Percentiles rank a stretch among this genome's conserved stretches.
phyloP scores from a whole-genome alignment of 2,329 filamentous ascomycete genomes.

The Fusarium sp. region DNA sequence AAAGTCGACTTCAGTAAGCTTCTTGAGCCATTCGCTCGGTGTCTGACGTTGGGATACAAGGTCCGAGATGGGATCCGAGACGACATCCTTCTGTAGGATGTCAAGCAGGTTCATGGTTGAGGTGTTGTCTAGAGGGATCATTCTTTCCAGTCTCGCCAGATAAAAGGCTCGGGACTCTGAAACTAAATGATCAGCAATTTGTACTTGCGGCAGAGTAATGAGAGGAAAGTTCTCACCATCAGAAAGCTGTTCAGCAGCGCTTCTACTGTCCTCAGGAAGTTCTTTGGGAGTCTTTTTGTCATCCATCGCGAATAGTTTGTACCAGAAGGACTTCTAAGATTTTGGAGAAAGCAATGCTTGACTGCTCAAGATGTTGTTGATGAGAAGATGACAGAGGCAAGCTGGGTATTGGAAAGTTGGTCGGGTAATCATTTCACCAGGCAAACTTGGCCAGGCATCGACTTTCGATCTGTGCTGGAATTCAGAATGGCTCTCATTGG shows the following conservation, averaged over 20 bases:
- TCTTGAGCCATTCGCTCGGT: too few relatives aligned
- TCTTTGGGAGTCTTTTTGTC: neutral
- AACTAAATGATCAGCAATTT: too few relatives aligned
- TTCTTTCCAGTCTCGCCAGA: too few relatives aligned
- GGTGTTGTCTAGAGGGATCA: too few relatives aligned
- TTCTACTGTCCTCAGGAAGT: neutral
- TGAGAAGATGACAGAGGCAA: neutral
- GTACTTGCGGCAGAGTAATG: neutral
- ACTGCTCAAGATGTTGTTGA: neutral
- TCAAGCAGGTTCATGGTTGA: too few relatives aligned
- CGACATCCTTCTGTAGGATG: too few relatives aligned
- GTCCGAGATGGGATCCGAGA: too few relatives aligned
- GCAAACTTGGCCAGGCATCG: neutral
- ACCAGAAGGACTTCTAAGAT: neutral
- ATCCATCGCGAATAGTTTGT: neutral
- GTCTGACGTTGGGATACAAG: too few relatives aligned
- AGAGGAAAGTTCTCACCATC: neutral
- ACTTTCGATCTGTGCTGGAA: neutral
- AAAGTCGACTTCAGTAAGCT: too few relatives aligned
- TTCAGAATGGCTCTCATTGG: neutral
- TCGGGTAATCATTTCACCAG: neutral
- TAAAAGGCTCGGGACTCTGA: too few relatives aligned
- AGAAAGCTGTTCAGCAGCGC: neutral
- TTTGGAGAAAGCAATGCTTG: neutral
- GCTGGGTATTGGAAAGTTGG: neutral